Evolutionary conservation across 139 green algal species (phyloP).

Genomic region (Tetraselmis chui): DNA sequence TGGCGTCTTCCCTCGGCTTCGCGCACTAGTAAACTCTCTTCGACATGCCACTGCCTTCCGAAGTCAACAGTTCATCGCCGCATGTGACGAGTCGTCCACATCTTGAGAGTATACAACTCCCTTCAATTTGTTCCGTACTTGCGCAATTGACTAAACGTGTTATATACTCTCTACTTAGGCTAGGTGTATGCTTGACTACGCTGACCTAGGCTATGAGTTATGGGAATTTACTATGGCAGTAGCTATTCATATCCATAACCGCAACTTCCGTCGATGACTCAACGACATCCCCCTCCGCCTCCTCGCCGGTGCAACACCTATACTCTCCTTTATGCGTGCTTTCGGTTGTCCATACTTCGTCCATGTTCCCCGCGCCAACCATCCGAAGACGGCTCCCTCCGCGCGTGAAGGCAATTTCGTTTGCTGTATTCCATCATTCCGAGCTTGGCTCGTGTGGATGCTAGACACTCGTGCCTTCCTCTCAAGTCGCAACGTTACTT

Average conservation of each 20-base stretch:
- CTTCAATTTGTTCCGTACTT: background rate
- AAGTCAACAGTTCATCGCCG: background rate
- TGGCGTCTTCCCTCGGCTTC: too few relatives aligned
- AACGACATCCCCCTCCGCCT: background rate
- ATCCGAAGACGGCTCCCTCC: background rate
- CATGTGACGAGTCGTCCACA: background rate
- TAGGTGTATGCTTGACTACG: background rate
- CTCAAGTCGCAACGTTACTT: background rate
- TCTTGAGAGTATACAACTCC: background rate
- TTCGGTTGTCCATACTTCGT: background rate
- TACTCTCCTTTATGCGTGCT: background rate
- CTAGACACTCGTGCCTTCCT: background rate
- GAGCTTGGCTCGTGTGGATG: background rate
- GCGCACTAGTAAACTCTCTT: background rate
- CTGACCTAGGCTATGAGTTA: background rate
- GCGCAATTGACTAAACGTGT: background rate
- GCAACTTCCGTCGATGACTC: background rate
- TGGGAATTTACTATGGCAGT: background rate
- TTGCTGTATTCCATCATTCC: background rate
- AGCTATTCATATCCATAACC: background rate
- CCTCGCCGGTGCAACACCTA: background rate
- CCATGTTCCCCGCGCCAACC: background rate
- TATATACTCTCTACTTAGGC: background rate
- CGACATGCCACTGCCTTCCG: background rate
- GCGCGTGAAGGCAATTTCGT: background rate